Evolutionary conservation across 441 rosid genomes (phyloP), one percentile per base, ranked within the genome.

Genomic region (Oxalis stricta): DNA sequence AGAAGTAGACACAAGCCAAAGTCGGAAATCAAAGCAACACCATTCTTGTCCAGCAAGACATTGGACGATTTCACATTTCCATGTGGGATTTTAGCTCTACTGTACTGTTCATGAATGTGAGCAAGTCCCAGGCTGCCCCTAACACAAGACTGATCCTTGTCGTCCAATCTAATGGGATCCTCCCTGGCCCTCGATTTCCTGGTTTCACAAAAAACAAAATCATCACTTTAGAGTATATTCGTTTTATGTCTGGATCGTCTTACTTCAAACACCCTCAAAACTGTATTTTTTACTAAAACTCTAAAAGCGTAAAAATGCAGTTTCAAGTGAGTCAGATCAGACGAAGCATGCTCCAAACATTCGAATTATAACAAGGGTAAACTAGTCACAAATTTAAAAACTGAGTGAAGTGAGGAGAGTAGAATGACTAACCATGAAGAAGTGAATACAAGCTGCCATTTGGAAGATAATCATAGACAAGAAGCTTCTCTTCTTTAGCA

Each of bases 81-180:
- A 41, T 89, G 95, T 1, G 97, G 95, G 15, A 89, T 68, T 45
- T 70, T 82, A 0, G 84, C 49, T 5, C 69, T 49, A 49, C 69
- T 36, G 21, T 76, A 74, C 45, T 79, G 87, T 16, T 79, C 81
- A 38, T 89, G 97, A 33, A 89, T 71, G 66, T 72, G 67, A 0
- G 95, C 86, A 14, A 89, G 65, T 0, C 97, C 97, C 95, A 60
- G 13, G 95, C 94, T 2, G 97, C 92, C 40, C 94, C 97, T 24
- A 84, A 38, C 18, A 82, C 77, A 65, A 89, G 39, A 55, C 94
- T 72, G 55, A 89, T 82, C 64, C 97, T 76, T 4, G 95, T 89
- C 1, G 97, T 89, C 97, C 97, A 84, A 58, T 89, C 97, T 60
- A 89, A 58, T 1, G 97, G 97, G 58, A 84, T 89, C 48, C 97